These are phyloP conservation scores for Candolleomyces eurysporus DNA, from an alignment of 768 basidiomycete genomes.

Conservation along the genomic window DNA sequence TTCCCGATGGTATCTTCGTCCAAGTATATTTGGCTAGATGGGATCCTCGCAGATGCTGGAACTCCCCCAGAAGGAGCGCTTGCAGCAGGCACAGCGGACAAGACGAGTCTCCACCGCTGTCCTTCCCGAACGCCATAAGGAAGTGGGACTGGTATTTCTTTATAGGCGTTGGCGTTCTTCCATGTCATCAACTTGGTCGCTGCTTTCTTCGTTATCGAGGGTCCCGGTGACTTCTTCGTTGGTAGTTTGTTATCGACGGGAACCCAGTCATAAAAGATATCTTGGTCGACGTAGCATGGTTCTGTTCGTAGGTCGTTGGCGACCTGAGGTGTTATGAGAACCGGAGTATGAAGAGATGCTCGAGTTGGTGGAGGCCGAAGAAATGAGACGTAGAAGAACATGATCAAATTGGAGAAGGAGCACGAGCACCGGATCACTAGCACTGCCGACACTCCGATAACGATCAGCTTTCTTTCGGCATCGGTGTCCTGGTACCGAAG, in stretches of 20 bases:
- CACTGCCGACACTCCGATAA: too few relatives aligned
- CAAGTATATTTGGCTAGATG: conserved; percentile 36
- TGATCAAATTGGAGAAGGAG: conserved; percentile 22
- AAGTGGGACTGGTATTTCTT: conserved; percentile 64
- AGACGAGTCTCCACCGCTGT: conserved; percentile 63
- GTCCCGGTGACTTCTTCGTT: conserved; percentile 13
- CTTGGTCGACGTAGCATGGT: conserved; percentile 47
- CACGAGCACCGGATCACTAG: neutral
- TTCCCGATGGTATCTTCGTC: conserved; percentile 39
- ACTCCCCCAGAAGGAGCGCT: neutral
- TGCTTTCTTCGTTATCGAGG: too few relatives aligned
- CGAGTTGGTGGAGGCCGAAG: conserved; percentile 78
- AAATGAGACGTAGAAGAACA: conserved; percentile 91
- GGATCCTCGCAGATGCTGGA: conserved; percentile 5
- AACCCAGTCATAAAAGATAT: conserved; percentile 73
- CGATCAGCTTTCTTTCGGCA: too few relatives aligned
- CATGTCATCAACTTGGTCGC: conserved; percentile 69
- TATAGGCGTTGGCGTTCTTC: conserved; percentile 67
- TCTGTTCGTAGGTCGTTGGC: conserved; percentile 91
- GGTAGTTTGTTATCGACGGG: conserved; percentile 10
- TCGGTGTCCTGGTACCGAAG: too few relatives aligned
- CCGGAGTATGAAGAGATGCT: conserved; percentile 36
- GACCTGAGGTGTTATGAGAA: conserved; percentile 77
- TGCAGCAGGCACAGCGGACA: conserved; percentile 37
- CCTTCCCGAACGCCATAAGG: conserved; percentile 53